A percentile compares a stretch with the other conserved stretches of the same genome.
Evolutionary conservation across 768 basidiomycete genomes (phyloP).

Genomic region (Arthromyces matolae): DNA sequence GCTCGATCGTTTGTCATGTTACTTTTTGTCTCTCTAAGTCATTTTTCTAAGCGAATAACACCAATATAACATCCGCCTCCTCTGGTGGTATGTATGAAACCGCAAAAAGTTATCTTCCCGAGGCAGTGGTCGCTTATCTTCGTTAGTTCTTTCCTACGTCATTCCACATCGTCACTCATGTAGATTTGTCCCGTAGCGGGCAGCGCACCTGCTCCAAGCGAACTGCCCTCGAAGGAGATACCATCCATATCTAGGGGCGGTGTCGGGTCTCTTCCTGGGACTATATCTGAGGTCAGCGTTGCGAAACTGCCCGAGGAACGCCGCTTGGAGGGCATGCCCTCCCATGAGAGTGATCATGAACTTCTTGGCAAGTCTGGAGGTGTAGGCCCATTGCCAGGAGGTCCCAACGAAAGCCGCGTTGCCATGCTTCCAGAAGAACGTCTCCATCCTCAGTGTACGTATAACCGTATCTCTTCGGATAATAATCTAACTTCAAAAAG

Average conservation of each 20-base stretch:
- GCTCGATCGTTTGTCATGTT: not conserved
- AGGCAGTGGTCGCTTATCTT: constrained; percentile 5
- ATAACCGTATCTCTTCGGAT: too few species aligned
- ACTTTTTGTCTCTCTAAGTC: too few species aligned
- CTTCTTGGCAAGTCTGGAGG: constrained; percentile 12
- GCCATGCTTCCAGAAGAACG: constrained; percentile 13
- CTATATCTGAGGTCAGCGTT: constrained; percentile 40
- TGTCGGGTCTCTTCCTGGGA: constrained; percentile 49
- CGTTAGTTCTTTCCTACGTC: not conserved
- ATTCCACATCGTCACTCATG: not conserved
- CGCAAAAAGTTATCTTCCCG: constrained; percentile 5
- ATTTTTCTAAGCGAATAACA: not conserved
- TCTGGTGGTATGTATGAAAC: constrained; percentile 1
- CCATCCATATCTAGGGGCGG: constrained; percentile 28
- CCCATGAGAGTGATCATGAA: constrained; percentile 13
- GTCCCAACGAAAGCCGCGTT: constrained; percentile 13
- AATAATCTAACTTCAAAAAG: not conserved
- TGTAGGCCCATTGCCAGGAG: constrained; percentile 15
- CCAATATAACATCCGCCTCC: not conserved
- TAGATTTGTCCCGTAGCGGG: not conserved
- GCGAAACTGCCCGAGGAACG: constrained; percentile 49
- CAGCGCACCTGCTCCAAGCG: not conserved
- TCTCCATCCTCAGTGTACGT: constrained; percentile 4
- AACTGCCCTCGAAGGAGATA: constrained; percentile 13
- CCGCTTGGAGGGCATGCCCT: constrained; percentile 10